Evolutionary conservation across 1,139 yeast species (phyloP), one percentile per base, ranked within the genome.

Genomic region (Groenewaldozyma auringiensis): DNA sequence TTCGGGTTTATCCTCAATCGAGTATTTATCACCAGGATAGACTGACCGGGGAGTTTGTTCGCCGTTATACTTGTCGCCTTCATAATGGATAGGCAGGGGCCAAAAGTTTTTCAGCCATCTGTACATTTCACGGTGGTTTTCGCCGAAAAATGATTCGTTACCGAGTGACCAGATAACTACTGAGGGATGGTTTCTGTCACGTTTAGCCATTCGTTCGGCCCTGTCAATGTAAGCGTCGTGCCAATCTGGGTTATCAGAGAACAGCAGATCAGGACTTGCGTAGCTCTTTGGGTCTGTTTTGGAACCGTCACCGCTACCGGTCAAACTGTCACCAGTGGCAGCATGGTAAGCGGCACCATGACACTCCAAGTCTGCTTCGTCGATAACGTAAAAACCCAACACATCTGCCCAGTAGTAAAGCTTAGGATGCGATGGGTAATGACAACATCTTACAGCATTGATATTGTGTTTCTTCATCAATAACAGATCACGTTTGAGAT

Each of bases 131-230:
- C 42, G 53, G 45, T 63, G 67, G 45, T 65, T 65, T 14, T 45
- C 45, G 14, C 69, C 69, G 44, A 53, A 63, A 43, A 61, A 63
- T 3, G 69, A 53, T 49, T 65, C 69, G 43, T 65, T 65, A 11
- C 69, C 69, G 13, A 65, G 56, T 4, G 69, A 65, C 69, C 69
- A 65, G 46, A 65, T 59, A 22, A 65, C 52, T 6, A 65, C 61
- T 21, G 61, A 59, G 2, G 69, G 64, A 27, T 64, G 66, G 47
- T 63, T 64, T n/a, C 56, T 50, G 44, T 65, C 69, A 27, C 69
- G 52, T 37, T 55, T 50, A 1, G 61, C 62, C 44, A 65, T 49
- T 36, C 59, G 61, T n/a, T 43, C 45, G 14, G 61, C 65, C 20
- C 69, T 56, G 43, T 65, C 69, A 3, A 65, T 50, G 44, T 65